phyloP scores from a whole-genome alignment of 345 rosid genomes.

The Populus pruinosa region DNA sequence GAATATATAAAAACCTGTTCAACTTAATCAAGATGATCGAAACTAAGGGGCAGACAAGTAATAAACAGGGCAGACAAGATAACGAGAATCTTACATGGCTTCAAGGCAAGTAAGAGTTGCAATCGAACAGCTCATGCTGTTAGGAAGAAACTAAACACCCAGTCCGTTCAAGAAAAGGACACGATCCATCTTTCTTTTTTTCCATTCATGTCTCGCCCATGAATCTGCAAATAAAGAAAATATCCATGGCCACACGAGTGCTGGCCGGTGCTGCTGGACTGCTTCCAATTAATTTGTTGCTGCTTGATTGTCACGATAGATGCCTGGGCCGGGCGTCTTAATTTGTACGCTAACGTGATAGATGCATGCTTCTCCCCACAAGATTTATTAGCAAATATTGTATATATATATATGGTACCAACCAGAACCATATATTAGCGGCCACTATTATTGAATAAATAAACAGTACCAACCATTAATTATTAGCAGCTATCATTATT shows the following conservation, averaged over 20 bases:
- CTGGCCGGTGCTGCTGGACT: not conserved
- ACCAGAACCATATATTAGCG: too few species aligned
- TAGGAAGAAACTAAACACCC: constrained; percentile 31
- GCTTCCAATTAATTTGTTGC: not conserved
- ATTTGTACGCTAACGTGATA: too few species aligned
- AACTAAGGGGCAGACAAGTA: not conserved
- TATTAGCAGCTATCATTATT: too few species aligned
- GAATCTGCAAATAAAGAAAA: not conserved
- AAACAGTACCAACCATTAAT: too few species aligned
- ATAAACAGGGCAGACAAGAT: not conserved
- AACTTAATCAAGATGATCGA: not conserved
- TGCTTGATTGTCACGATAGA: not conserved
- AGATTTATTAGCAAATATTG: too few species aligned
- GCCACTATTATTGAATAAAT: too few species aligned
- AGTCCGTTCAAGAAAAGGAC: constrained; percentile 36
- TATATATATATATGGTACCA: too few species aligned
- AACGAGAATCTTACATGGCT: not conserved
- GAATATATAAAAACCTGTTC: not conserved
- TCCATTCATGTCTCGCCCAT: constrained; percentile 1
- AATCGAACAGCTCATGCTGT: constrained; percentile 44
- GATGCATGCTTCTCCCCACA: too few species aligned
- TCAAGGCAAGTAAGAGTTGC: constrained; percentile 30
- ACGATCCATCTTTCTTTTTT: not conserved
- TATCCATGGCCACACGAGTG: not conserved
- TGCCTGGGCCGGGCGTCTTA: too few species aligned